Base-by-base conservation (phyloP, 2,329 filamentous ascomycete species). In the Penicillium italicum region DNA sequence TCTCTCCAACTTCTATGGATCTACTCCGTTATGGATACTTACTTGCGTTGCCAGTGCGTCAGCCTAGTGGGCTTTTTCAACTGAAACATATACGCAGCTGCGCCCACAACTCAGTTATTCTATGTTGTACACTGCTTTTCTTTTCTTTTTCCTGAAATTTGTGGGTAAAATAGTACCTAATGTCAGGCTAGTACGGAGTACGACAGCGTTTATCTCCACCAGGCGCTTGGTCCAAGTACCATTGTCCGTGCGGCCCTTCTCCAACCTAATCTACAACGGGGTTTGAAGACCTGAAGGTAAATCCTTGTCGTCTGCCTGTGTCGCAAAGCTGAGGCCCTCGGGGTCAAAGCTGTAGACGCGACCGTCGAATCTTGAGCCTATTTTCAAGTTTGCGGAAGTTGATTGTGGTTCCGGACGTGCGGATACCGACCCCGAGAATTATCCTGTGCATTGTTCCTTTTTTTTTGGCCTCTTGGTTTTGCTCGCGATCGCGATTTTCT, bases 341-440 rank as follows among this genome's bases (percentile, higher is more conserved):
- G 12, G 46, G 8, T n/a, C 46, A 41, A 55, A 26, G 43, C 43
- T 9, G 12, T 53, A 33, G 34, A 55, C 36, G 38, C 40, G 43
- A 61, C 50, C 56, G 59, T 61, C 43, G 48, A 63, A 64, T 61
- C 56, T 63, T 63, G 61, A 63, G 62, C 58, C 62, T 64, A 61
- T 61, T 51, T 55, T 14, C 56, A 31, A 50, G 46, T 41, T 28
- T 49, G 42, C 53, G 53, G 60, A 43, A 52, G 12, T 22, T 28
- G 14, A 10, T 26, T 36, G 10, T 31, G 28, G 8, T 40, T 43
- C 41, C 50, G 34, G 52, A 9, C 6, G 38, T 14, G 31, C 31
- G 41, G 31, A 33, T 30, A 20, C 28, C 11, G 37, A 18, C 24
- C n/a, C 44, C 43, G 30, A 31, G 30, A 22, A 45, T 37, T 14